Evolutionary conservation across 2,329 filamentous ascomycete genomes (phyloP), one percentile per base, ranked within the genome.

Genomic region (Epichloe coenophiala): DNA sequence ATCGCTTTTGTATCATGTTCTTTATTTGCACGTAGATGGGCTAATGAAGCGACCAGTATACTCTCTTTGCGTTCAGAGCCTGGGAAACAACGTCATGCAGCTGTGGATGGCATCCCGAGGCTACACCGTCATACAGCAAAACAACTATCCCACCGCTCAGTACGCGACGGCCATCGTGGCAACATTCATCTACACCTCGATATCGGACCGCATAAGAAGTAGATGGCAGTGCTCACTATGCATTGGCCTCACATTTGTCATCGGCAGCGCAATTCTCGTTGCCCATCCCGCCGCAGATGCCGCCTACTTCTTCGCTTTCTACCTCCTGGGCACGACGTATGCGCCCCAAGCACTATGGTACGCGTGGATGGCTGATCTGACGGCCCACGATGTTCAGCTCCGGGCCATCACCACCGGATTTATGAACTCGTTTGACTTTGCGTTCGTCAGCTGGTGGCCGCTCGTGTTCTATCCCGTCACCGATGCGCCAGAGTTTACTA

Each of bases 341-440:
- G 69, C 70, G 2, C 70, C 69, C 1, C 70, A 72, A 51, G 70
- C 70, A 5, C 58, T 72, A 17, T 72, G 70, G 70, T 72, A 72
- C 54, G 66, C 67, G 0, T 72, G 70, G 70, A 70, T 72, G 67
- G 69, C 69, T 0, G 69, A 72, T 48, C 57, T 72, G 7, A 68
- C 65, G 7, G 59, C 62, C 3, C 64, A 68, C 31, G 65, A 67
- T 19, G 49, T 67, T 8, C 69, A 71, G 41, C 61, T 72, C 2
- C 61, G 69, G 0, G 69, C 69, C 2, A 69, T 72, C 43, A 70
- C 69, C 3, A 72, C 69, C 0, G 68, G 68, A 0, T 69, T 68
- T 45, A 69, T 69, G 67, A 70, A 70, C 51, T 68, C 65, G 7
- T 70, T 69, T 36, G 68, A 70, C 48, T 70, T 69, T 53, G 67